Evolutionary conservation across 306 rosid species (phyloP), one percentile per base, ranked within the genome.

Genomic region (Ormosia semicastrata): DNA sequence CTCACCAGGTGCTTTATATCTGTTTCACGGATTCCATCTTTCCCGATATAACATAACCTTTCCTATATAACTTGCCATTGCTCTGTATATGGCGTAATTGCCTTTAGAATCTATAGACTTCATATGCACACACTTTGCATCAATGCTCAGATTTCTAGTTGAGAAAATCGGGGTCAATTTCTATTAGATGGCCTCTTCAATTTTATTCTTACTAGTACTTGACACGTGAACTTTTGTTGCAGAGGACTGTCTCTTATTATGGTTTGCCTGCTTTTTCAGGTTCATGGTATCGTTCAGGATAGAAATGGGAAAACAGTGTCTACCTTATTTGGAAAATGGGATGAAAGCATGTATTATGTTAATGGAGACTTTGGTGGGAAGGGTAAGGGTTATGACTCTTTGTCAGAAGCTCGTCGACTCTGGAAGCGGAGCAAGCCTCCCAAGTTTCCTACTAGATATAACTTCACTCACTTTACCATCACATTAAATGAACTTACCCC

Each of bases 391-490:
- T 85, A 82, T 1, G 94, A 94, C 50, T 89, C 97, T 6, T 70
- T 71, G 46, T 85, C 98, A 1, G 95, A 93, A 49, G 87, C 98
- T 44, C 88, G 44, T 81, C 72, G 86, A 17, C 89, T 94, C 65
- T 94, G 98, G 98, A 89, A 85, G 88, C 88, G 97, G 78, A 94
- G 90, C 93, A 94, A 89, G 84, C 91, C 94, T 30, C 98, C 98
- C 34, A 85, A 81, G 71, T 87, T 81, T 85, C 89, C 97, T 18
- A 92, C 98, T 12, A 88, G 95, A 91, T 94, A 94, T 76, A 94
- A 93, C 84, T 89, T 94, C 53, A 91, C 98, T 43, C 95, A 93
- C 66, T 93, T 91, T 85, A 97, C 97, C 84, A 94, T 88, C 80
- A 89, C 97, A 44, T 69, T 94, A 86, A 94, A 94, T 81, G 98